Conservation (phyloP, 1,139 yeast genomes). For the Saccharomyces hybrid region DNA sequence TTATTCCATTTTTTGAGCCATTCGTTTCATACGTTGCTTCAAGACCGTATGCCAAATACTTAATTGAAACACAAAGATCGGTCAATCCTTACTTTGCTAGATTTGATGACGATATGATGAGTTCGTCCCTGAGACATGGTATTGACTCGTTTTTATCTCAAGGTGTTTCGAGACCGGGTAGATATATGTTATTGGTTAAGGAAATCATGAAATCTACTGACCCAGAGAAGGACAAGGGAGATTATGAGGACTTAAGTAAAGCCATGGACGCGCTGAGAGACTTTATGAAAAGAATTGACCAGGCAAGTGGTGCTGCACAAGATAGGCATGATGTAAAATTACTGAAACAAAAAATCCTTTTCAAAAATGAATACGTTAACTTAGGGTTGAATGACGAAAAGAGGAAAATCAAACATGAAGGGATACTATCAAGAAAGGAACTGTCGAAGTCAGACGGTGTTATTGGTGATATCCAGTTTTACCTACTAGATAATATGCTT, state of each 20-base stretch:
- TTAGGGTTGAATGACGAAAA: conserved; percentile 76
- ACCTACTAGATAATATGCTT: conserved; percentile 80
- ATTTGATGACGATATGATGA: conserved; percentile 88
- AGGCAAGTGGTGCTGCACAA: conserved; percentile 89
- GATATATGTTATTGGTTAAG: conserved; percentile 77
- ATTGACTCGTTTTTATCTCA: conserved; percentile 88
- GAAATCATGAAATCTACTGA: conserved; percentile 79
- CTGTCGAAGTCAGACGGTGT: conserved; percentile 25
- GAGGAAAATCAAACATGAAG: conserved; percentile 48
- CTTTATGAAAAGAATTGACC: conserved; percentile 71
- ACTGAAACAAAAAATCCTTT: conserved; percentile 64
- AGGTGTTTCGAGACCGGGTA: conserved; percentile 92
- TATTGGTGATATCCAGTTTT: conserved; percentile 62
- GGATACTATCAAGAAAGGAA: conserved; percentile 32
- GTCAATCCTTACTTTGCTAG: conserved; percentile 84
- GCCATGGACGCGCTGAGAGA: conserved; percentile 73
- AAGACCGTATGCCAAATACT: conserved; percentile 90
- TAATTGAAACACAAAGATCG: conserved; percentile 89
- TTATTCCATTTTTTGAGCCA: conserved; percentile 82
- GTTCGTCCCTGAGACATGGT: conserved; percentile 75
- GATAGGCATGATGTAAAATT: conserved; percentile 87
- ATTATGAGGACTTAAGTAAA: conserved; percentile 57
- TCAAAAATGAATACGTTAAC: conserved; percentile 82
- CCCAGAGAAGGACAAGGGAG: conserved; percentile 43
- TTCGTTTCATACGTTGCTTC: conserved; percentile 93